Base-by-base conservation (phyloP, 257 asterid species). In the Sherardia arvensis region DNA sequence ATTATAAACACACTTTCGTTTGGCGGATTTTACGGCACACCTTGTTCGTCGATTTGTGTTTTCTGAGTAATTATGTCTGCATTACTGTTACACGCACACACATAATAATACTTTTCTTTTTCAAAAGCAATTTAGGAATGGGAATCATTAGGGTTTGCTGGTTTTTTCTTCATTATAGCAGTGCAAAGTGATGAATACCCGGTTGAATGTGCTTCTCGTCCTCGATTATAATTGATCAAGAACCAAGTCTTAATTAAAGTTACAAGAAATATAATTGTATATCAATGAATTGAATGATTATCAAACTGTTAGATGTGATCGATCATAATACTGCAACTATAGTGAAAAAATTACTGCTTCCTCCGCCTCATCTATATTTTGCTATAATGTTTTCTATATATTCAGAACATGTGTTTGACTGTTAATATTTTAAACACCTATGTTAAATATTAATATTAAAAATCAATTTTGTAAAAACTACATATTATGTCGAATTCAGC, bases 21-120 rank as follows among this genome's bases (percentile, higher is more conserved):
- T 53, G 63, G 68, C 73, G 68, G 73, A 69, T 53, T 53, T 62
- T 38, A 53, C 64, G 74, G 74, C 64, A 69, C 59, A 29, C 33
- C 56, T 51, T 69, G 53, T 38, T 21, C 36, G 15, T 27, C 21
- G 18, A 11, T 38, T 38, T 43, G 51, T n/a, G n/a, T n/a, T n/a
- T 54, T 53, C 14, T 14, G 40, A 21, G 56, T 61, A 69, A 69
- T 69, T 69, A 62, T 53, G 47, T 4, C 26, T 22, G 53, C 23
- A 61, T n/a, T 49, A 69, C 51, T 61, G 20, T 21, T 57, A 18
- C 38, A 34, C 66, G 53, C 59, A 34, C 55, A 69, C 47, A 11
- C 34, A 8, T 36, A 47, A n/a, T 17, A 27, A 33, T 14, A 8
- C 17, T 30, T 57, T 43, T 63, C 51, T 20, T 51, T 61, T 38